Conservation (phyloP, 1,139 yeast species). For the Taphrina deformans region DNA sequence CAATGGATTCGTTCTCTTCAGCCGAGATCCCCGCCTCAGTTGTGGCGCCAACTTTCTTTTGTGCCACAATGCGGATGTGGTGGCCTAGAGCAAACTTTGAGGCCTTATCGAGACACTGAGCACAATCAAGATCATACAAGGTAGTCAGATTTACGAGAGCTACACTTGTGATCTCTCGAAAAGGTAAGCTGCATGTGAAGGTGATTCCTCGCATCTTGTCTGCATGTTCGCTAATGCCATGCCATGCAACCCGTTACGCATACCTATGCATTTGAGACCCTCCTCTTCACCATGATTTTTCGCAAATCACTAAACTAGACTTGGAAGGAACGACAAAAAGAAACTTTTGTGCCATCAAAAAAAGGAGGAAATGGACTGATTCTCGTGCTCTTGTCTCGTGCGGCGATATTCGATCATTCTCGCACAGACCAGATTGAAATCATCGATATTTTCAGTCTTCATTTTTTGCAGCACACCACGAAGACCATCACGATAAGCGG, state of each 20-base stretch:
- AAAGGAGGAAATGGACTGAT: slow-evolving; percentile 18
- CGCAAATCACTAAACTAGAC: background rate
- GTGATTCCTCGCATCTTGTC: no score
- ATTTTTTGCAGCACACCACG: slow-evolving; percentile 12
- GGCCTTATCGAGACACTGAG: no score
- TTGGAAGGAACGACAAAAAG: background rate
- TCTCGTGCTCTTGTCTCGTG: background rate
- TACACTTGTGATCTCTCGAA: no score
- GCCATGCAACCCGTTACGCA: background rate
- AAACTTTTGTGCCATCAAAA: background rate
- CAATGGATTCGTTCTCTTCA: background rate
- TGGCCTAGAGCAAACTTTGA: no score
- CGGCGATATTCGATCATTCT: slow-evolving; percentile 25
- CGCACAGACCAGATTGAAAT: slow-evolving; percentile 16
- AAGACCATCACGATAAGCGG: slow-evolving; percentile 18
- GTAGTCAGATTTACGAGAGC: no score
- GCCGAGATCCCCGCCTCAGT: background rate
- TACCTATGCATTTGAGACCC: background rate
- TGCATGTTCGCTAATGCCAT: background rate
- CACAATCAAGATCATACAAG: no score
- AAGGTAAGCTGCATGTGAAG: no score
- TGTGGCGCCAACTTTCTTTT: background rate
- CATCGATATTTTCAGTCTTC: slow-evolving; percentile 16
- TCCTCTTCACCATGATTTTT: background rate
- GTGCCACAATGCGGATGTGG: background rate